Percentiles rank a stretch among this genome's conserved stretches.
phyloP scores from a whole-genome alignment of 2,329 filamentous ascomycete genomes.

The Didymella arachidicola region DNA sequence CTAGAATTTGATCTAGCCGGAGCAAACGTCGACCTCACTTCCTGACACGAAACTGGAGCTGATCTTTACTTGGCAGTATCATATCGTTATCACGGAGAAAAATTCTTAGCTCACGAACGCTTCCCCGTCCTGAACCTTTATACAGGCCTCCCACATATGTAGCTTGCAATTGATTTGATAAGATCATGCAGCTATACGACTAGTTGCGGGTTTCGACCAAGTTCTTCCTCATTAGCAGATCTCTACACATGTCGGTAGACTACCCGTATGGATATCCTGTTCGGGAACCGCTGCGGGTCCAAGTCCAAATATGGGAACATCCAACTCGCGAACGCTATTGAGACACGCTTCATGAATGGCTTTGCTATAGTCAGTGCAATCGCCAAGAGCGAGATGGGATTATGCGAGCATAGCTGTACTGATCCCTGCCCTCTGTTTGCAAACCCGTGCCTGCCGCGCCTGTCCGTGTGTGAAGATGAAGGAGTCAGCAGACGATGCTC shows the following conservation, averaged over 20 bases:
- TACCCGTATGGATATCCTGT: constrained; percentile 2
- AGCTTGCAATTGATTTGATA: constrained; percentile 9
- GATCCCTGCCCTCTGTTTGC: background rate
- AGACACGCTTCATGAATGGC: background rate
- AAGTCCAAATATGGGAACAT: background rate
- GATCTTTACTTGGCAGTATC: background rate
- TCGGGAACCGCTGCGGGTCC: constrained; percentile 2
- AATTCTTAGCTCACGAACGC: background rate
- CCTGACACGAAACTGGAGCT: background rate
- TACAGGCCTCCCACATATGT: background rate
- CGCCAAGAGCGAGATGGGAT: too few species aligned
- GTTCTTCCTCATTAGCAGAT: background rate
- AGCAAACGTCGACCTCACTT: constrained; percentile 3
- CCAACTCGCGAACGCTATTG: background rate
- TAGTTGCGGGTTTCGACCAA: constrained; percentile 4
- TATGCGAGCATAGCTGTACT: background rate
- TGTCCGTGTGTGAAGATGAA: background rate
- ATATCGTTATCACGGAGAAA: constrained; percentile 11
- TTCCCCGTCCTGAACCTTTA: background rate
- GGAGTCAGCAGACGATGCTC: background rate
- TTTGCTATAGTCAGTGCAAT: background rate
- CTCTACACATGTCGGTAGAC: constrained; percentile 6
- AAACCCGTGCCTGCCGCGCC: background rate
- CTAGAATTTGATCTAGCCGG: constrained; percentile 8
- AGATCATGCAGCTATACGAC: constrained; percentile 4